phyloP scores from a whole-genome alignment of 768 basidiomycete genomes.

The Pulveroboletus sp. region DNA sequence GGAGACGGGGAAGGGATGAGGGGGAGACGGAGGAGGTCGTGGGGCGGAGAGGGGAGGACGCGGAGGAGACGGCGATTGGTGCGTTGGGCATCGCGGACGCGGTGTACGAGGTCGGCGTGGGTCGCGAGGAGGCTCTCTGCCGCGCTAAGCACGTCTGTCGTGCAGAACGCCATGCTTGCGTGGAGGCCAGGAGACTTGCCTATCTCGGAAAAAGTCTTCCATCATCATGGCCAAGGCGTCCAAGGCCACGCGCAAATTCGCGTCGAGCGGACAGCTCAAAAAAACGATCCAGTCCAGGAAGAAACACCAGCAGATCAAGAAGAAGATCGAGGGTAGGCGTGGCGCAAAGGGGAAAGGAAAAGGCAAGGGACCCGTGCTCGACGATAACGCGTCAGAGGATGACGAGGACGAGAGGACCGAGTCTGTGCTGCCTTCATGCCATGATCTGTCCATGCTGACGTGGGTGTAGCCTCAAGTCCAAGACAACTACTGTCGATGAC shows the following conservation, averaged over 20 bases:
- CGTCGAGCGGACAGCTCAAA: constrained; percentile 82
- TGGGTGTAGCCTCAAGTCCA: constrained; percentile 10
- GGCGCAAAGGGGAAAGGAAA: constrained; percentile 39
- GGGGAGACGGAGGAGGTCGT: constrained; percentile 52
- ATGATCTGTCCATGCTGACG: neutral
- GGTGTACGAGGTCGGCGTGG: constrained; percentile 56
- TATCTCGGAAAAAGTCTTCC: constrained; percentile 3
- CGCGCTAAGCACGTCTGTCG: constrained; percentile 50
- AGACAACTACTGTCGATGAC: constrained; percentile 70
- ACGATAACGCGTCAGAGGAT: constrained; percentile 19
- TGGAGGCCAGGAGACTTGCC: constrained; percentile 19
- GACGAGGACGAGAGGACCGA: neutral
- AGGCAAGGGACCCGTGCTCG: constrained; percentile 20
- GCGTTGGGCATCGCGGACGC: constrained; percentile 54
- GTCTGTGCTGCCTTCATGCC: constrained; percentile 11
- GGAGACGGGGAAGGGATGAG: constrained; percentile 54
- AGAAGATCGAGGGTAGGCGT: constrained; percentile 62
- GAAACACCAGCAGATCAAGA: constrained; percentile 72
- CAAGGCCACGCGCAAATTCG: constrained; percentile 77
- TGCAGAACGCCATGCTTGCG: constrained; percentile 23
- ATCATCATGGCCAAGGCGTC: constrained; percentile 54
- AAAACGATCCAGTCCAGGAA: constrained; percentile 81
- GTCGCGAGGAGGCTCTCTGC: constrained; percentile 63
- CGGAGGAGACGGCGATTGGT: constrained; percentile 54
- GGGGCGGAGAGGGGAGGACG: constrained; percentile 50